A percentile compares a stretch with the other conserved stretches of the same genome.
These are phyloP conservation scores for Zangia roseola DNA, from an alignment of 768 basidiomycete genomes.

Conservation along the genomic window DNA sequence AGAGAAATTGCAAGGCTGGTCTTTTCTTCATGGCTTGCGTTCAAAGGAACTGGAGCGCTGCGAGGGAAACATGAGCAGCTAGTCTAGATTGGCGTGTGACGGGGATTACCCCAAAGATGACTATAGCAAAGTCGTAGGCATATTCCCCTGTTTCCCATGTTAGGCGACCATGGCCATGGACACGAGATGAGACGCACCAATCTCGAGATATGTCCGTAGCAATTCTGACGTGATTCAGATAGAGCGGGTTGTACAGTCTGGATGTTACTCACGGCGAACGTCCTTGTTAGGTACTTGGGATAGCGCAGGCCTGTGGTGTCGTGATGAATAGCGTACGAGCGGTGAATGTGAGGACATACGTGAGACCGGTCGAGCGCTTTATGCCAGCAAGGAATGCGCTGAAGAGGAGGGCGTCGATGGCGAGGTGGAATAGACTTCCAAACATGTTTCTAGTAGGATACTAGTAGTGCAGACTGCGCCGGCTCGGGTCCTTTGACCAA, in stretches of 20 bases:
- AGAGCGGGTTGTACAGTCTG: not conserved
- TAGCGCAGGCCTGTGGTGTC: constrained; percentile 58
- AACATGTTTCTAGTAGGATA: constrained; percentile 22
- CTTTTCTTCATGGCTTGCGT: constrained; percentile 31
- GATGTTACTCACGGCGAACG: constrained; percentile 63
- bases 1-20: not conserved
- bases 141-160: constrained; percentile 63
- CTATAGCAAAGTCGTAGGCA: constrained; percentile 81
- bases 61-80: not conserved
- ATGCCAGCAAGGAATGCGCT: constrained; percentile 84
- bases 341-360: constrained; percentile 48
- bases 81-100: not conserved
- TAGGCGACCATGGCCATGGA: not conserved
- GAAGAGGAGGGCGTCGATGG: constrained; percentile 76
- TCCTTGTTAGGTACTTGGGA: constrained; percentile 85
- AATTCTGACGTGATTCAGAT: constrained; percentile 47
- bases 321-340: constrained; percentile 1
- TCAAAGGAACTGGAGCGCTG: constrained; percentile 79
- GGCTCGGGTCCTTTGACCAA: too few species aligned
- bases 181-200: constrained; percentile 49
- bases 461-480: not conserved
- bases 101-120: constrained; percentile 66
- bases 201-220: constrained; percentile 74
- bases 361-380: constrained; percentile 79
- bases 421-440: constrained; percentile 53